Base-by-base conservation (phyloP, 1,139 yeast genomes). In the Chernovozyma aurita region DNA sequence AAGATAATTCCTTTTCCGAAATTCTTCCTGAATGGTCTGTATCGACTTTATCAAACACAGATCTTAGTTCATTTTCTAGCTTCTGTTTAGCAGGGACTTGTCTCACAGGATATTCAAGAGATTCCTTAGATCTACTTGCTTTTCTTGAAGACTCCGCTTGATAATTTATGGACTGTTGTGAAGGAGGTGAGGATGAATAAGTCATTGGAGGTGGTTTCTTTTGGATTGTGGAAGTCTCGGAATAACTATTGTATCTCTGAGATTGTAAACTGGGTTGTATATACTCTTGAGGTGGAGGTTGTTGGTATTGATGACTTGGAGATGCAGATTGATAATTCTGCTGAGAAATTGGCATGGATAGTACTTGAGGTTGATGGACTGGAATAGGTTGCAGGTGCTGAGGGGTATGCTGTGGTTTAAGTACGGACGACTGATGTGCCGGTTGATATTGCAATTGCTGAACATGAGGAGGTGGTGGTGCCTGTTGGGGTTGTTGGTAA, bases 31-130 rank as follows among this genome's bases (percentile, higher is more conserved):
- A 72, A 32, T 64, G 61, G 47, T 76, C 67, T 17, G 63, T 51
- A 49, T 79, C 85, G 2, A 76, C 80, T 40, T 70, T 70, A 39
- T 73, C 78, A 47, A 79, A 79, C 11, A 78, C 69, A 5, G 73
- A 62, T 29, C 78, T 59, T 39, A 78, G 61, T 46, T 77, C 79
- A 24, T 59, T 56, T 45, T 75, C 80, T 36, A 77, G 50, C 30
- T 70, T 57, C 34, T 66, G 70, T 46, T 65, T 55, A 3, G 58
- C 43, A 2, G 55, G 37, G 24, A 38, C 31, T 42, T 44, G 30
- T 9, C 36, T 31, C 20, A 31, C 16, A 9, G 24, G 40, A 16
- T 41, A 31, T 12, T 37, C 36, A 18, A 49, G 42, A 3, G 52
- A 43, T 24, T 50, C 54, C 25, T 45, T 49, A 1, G 54, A 46